Evolutionary conservation across 352 stramenopile genomes (phyloP).

Genomic region (Halophytophthora polymorphica): DNA sequence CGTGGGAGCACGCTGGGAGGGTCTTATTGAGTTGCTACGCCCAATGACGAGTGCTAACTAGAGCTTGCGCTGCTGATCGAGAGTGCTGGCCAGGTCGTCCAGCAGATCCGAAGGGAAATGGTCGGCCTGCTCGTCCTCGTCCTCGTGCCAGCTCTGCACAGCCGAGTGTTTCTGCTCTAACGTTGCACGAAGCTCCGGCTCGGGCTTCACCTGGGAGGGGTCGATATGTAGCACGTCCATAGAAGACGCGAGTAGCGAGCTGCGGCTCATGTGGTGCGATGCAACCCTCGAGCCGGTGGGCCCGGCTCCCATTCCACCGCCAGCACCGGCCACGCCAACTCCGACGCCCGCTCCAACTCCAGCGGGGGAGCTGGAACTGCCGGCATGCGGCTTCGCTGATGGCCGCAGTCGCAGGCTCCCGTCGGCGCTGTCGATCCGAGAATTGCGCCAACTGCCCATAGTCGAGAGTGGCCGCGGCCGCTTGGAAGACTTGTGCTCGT

Average conservation of each 20-base stretch:
- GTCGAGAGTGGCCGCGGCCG: slow-evolving; percentile 29
- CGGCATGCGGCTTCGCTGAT: slow-evolving; percentile 8
- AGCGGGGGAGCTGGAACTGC: slow-evolving; percentile 7
- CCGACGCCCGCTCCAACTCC: slow-evolving; percentile 18
- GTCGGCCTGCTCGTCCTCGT: slow-evolving; percentile 19
- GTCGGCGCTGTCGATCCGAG: slow-evolving; percentile 9
- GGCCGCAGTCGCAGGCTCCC: slow-evolving; percentile 15
- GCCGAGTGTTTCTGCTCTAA: no score
- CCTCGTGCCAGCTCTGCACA: slow-evolving; percentile 8
- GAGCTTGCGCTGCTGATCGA: slow-evolving; percentile 13
- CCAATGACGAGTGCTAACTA: slow-evolving; percentile 3
- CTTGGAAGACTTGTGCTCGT: slow-evolving; percentile 37
- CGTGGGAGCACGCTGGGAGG: background rate
- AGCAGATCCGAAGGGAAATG: slow-evolving; percentile 21
- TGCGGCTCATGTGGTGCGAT: slow-evolving; percentile 15
- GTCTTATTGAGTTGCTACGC: slow-evolving; percentile 2
- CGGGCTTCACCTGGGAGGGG: slow-evolving; percentile 3
- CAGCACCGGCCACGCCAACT: slow-evolving; percentile 5
- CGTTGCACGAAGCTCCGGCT: slow-evolving; percentile 11
- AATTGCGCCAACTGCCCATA: slow-evolving; percentile 51
- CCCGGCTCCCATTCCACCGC: slow-evolving; percentile 7
- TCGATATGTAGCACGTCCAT: slow-evolving; percentile 12
- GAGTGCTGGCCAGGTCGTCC: slow-evolving; percentile 17
- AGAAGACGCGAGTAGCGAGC: background rate
- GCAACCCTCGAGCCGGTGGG: background rate